These are phyloP conservation scores for Yamadazyma nakazawae DNA, from an alignment of 805 yeast genomes.

Conservation along the genomic window DNA sequence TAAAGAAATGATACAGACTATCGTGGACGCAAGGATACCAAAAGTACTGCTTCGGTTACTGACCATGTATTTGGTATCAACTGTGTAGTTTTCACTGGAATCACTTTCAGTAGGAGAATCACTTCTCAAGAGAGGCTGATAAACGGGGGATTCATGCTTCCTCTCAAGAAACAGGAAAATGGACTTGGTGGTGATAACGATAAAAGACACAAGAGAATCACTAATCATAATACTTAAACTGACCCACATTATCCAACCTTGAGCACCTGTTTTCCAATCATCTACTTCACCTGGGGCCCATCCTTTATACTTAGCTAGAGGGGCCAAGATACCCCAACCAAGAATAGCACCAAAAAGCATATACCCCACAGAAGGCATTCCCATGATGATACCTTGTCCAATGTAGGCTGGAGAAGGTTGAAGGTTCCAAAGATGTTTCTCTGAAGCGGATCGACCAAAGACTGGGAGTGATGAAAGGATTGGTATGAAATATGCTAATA, in stretches of 20 bases:
- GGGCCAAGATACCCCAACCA: constrained; percentile 94
- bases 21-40: constrained; percentile 65
- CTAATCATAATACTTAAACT: constrained; percentile 91
- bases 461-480: constrained; percentile 64
- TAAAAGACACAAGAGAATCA: constrained; percentile 80
- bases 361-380: constrained; percentile 81
- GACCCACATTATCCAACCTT: constrained; percentile 97
- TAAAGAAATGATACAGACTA: constrained; percentile 65
- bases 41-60: constrained; percentile 44
- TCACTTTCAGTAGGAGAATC: constrained; percentile 3
- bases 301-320: constrained; percentile 59
- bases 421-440: constrained; percentile 73
- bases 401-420: constrained; percentile 97
- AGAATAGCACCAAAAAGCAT: constrained; percentile 86
- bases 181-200: constrained; percentile 54
- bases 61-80: constrained; percentile 47
- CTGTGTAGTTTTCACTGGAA: constrained; percentile 13
- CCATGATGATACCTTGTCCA: constrained; percentile 98
- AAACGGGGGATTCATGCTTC: not conserved
- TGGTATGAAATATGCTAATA: constrained; percentile 72
- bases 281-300: constrained; percentile 92
- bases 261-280: constrained; percentile 92
- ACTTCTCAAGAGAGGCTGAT: constrained; percentile 4
- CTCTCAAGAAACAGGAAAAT: constrained; percentile 9
- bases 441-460: constrained; percentile 65